Evolutionary conservation across 2,329 filamentous ascomycete genomes (phyloP), one percentile per base, ranked within the genome.

Genomic region (Dactylellina leptospora): DNA sequence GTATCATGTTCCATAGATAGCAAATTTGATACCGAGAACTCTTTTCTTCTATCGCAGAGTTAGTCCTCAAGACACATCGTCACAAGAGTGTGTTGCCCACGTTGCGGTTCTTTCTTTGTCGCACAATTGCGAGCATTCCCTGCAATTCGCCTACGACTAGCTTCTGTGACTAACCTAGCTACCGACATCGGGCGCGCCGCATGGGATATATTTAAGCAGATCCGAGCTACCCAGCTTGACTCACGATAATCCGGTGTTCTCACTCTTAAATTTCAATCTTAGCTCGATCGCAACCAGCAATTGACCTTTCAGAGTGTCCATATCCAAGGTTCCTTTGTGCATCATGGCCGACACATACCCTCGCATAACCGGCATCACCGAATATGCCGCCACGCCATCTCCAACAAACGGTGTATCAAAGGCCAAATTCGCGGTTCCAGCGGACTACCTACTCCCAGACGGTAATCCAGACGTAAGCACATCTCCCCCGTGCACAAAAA

Each of bases 401-500:
- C 55, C 74, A 30, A 38, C 27, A 38, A 71, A 36, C 23, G 55
- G 30, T 40, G 25, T 33, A 2, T 22, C 11, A 9, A 70, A 54
- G 36, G 44, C 61, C 60, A 69, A 53, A 25, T 74, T 36, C 56
- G 33, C 55, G 1, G 50, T 76, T 5, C 74, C 74, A 6, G 23
- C 56, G 2, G 62, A 64, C 40, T 74, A 72, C 40, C 71, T 74
- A 6, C 63, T 73, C 27, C 56, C 62, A 20, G 75, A 77, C 47
- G 75, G 74, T n/a, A 51, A 70, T 27, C 76, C 76, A 44, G 76
- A 77, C 38, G 75, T 75, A 69, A 54, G 74, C 36, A n/a, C 18
- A 40, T 16, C 36, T 40, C 36, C 8, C 11, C n/a, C n/a, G n/a
- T n/a, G n/a, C n/a, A n/a, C n/a, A n/a, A n/a, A n/a, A n/a, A n/a